phyloP scores from a whole-genome alignment of 352 stramenopile genomes.

The Bremia lactucae region DNA sequence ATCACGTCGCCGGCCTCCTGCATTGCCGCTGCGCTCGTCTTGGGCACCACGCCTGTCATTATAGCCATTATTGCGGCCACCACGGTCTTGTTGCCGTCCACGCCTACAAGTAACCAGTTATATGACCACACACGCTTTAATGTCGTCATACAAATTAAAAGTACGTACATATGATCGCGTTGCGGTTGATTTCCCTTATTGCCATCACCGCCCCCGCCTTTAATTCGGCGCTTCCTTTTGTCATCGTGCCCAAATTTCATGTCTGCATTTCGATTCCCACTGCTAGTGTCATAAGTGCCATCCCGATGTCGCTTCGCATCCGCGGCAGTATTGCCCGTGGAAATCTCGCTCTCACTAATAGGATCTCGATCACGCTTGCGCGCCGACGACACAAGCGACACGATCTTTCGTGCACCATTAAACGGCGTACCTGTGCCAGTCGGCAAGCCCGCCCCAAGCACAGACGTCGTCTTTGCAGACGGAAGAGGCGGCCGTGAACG shows the following conservation, averaged over 20 bases:
- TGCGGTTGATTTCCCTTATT: constrained; percentile 23
- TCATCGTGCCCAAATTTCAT: constrained; percentile 36
- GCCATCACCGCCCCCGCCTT: constrained; percentile 22
- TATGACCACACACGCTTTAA: neutral
- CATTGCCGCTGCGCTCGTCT: constrained; percentile 15
- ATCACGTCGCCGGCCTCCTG: constrained; percentile 21
- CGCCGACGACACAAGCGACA: constrained; percentile 58
- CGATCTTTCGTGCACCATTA: constrained; percentile 44
- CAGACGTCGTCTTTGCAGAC: constrained; percentile 4
- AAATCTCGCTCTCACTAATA: constrained; percentile 5
- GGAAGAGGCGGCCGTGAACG: constrained; percentile 19
- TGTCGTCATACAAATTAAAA: neutral
- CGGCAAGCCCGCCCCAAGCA: constrained; percentile 2
- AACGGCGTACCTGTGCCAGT: constrained; percentile 14
- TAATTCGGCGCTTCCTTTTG: constrained; percentile 43
- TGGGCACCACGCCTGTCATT: constrained; percentile 14
- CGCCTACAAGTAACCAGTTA: constrained; percentile 9
- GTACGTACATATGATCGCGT: constrained; percentile 46
- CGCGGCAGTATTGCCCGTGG: constrained; percentile 3
- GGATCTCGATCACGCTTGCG: constrained; percentile 61
- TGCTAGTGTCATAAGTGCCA: constrained; percentile 10
- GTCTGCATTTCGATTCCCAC: no score
- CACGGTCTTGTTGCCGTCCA: constrained; percentile 20
- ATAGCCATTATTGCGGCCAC: constrained; percentile 13
- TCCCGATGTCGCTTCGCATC: constrained; percentile 46